Percentiles rank a stretch among this genome's conserved stretches.
These are phyloP conservation scores for Citrus unshiu DNA, from an alignment of 345 rosid genomes.

Conservation along the genomic window DNA sequence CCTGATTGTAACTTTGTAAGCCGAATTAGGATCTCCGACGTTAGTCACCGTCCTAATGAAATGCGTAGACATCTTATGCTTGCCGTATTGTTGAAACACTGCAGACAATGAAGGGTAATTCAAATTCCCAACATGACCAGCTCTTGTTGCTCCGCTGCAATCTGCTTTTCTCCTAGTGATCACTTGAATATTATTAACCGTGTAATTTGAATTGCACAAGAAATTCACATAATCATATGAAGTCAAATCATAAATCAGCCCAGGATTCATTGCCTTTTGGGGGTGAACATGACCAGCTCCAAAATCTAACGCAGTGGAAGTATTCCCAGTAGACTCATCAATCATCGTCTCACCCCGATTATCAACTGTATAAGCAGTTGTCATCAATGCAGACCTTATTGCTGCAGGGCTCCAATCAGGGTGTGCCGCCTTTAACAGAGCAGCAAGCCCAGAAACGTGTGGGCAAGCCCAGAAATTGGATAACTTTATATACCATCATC, in stretches of 20 bases:
- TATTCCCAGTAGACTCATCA: conserved; percentile 79
- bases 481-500: neutral
- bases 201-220: conserved; percentile 79
- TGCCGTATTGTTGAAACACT: conserved; percentile 66
- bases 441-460: conserved; percentile 86
- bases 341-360: conserved; percentile 59
- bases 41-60: conserved; percentile 82
- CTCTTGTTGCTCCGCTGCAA: conserved; percentile 62
- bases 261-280: conserved; percentile 87
- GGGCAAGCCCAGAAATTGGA: conserved; percentile 98
- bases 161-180: conserved; percentile 59
- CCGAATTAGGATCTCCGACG: conserved; percentile 58
- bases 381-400: conserved; percentile 85
- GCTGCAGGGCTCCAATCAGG: conserved; percentile 90
- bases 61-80: conserved; percentile 56
- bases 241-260: conserved; percentile 62
- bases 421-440: conserved; percentile 85
- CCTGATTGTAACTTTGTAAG: conserved; percentile 41
- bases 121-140: conserved; percentile 70
- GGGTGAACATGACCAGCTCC: conserved; percentile 92
- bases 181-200: conserved; percentile 50
- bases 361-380: conserved; percentile 66
- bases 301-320: conserved; percentile 61
- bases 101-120: conserved; percentile 75
- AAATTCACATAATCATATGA: conserved; percentile 67